Evolutionary conservation across 305 asterid genomes (phyloP).

Genomic region (Solanum chacoense): DNA sequence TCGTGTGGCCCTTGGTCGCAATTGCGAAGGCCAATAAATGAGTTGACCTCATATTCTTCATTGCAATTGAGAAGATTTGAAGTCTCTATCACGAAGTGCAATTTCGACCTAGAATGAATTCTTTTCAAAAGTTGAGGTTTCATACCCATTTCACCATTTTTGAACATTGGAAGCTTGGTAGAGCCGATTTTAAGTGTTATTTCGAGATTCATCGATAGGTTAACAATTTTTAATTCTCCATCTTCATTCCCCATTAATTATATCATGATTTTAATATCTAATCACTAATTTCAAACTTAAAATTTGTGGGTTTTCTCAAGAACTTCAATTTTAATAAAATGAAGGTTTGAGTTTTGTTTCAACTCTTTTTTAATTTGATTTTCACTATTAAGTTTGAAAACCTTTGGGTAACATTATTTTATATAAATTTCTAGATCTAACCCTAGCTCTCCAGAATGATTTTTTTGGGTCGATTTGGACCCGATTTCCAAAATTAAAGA

Average conservation of each 20-base stretch:
- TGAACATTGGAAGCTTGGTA: neutral
- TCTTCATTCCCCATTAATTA: neutral
- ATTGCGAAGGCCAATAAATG: neutral
- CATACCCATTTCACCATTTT: neutral
- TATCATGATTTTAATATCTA: neutral
- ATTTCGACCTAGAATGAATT: neutral
- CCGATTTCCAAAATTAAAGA: neutral
- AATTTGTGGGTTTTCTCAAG: neutral
- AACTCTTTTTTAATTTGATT: neutral
- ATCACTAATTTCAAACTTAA: neutral
- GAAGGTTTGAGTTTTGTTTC: neutral
- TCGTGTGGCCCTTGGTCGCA: neutral
- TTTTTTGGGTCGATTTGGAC: neutral
- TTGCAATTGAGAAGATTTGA: neutral
- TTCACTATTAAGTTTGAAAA: neutral
- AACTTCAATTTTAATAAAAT: neutral
- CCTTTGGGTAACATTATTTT: neutral
- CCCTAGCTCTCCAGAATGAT: neutral
- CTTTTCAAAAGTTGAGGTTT: neutral
- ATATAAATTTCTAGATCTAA: neutral
- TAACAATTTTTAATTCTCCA: neutral
- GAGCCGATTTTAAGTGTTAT: neutral
- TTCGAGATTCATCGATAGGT: too few species aligned
- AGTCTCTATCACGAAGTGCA: neutral
- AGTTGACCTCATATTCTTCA: neutral